A percentile compares a stretch with the other conserved stretches of the same genome.
phyloP scores from a whole-genome alignment of 805 yeast genomes.

The Candida ortonii region DNA sequence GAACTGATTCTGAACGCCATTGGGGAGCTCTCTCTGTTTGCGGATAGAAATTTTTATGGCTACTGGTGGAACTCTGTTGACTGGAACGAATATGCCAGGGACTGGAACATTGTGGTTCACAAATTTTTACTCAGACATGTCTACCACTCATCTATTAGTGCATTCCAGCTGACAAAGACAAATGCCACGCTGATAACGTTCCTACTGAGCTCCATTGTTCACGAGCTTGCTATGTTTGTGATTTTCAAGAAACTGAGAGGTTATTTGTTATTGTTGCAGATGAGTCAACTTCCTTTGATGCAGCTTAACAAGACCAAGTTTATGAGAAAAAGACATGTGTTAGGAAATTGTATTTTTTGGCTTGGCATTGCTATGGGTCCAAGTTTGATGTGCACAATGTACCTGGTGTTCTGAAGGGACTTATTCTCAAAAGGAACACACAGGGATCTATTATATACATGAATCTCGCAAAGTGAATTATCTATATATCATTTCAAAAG shows the following conservation, averaged over 20 bases:
- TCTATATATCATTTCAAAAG: constrained; percentile 87
- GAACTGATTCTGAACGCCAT: constrained; percentile 86
- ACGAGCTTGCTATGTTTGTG: constrained; percentile 90
- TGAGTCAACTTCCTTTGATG: constrained; percentile 83
- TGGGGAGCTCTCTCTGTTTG: constrained; percentile 84
- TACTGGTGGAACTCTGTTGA: constrained; percentile 97
- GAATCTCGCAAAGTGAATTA: constrained; percentile 26
- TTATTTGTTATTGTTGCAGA: constrained; percentile 74
- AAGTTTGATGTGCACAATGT: constrained; percentile 78
- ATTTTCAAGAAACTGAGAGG: constrained; percentile 79
- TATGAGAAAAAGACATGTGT: constrained; percentile 50
- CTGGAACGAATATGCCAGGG: constrained; percentile 90
- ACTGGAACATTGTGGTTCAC: constrained; percentile 96
- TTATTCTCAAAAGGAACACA: not conserved
- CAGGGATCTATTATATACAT: constrained; percentile 7
- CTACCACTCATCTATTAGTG: constrained; percentile 84
- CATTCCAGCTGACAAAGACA: constrained; percentile 58
- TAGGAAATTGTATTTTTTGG: constrained; percentile 89
- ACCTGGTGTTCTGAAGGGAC: constrained; percentile 59
- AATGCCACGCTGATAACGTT: constrained; percentile 79
- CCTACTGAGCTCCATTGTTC: constrained; percentile 75
- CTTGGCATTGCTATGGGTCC: constrained; percentile 89
- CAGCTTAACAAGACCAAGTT: constrained; percentile 57
- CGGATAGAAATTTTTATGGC: constrained; percentile 90
- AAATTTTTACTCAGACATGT: constrained; percentile 87